phyloP scores from a whole-genome alignment of 345 rosid species.

The Brassica juncea region DNA sequence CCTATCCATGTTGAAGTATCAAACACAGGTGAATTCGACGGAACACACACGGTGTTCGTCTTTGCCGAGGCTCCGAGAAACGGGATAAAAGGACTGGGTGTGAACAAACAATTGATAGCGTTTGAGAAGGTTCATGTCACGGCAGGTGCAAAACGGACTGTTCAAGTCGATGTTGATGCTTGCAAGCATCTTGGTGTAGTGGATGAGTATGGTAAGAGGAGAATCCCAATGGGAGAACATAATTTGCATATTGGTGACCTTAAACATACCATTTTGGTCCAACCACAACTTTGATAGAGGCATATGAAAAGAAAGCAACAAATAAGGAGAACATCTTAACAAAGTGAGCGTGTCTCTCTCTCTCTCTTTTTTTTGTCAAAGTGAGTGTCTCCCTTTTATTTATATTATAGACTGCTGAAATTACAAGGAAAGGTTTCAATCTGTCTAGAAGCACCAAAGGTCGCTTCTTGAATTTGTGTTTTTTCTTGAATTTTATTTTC shows the following conservation, averaged over 20 bases:
- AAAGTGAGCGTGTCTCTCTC: background rate
- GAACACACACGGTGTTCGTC: constrained; percentile 73
- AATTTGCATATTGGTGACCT: constrained; percentile 70
- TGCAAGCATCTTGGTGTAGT: constrained; percentile 81
- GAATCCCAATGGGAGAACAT: constrained; percentile 89
- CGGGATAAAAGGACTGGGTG: constrained; percentile 43
- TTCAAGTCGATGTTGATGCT: constrained; percentile 56
- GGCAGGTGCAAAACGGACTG: constrained; percentile 53
- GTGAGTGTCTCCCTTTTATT: constrained; percentile 8
- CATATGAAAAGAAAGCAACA: constrained; percentile 20
- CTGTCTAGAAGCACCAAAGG: constrained; percentile 34
- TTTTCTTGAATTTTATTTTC: background rate
- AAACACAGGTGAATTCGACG: constrained; percentile 71
- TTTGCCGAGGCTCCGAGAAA: constrained; percentile 59
- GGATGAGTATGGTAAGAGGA: constrained; percentile 72
- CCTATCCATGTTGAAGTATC: constrained; percentile 58
- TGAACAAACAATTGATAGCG: constrained; percentile 61
- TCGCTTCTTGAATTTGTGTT: constrained; percentile 25
- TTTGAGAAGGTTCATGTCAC: constrained; percentile 67
- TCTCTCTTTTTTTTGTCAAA: too few species aligned
- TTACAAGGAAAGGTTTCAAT: constrained; percentile 18
- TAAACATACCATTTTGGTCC: constrained; percentile 75
- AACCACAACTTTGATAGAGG: constrained; percentile 46
- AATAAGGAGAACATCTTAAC: constrained; percentile 5
- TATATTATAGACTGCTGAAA: constrained; percentile 1